Conservation (phyloP, 345 rosid genomes). For the Odontarrhena argentea region DNA sequence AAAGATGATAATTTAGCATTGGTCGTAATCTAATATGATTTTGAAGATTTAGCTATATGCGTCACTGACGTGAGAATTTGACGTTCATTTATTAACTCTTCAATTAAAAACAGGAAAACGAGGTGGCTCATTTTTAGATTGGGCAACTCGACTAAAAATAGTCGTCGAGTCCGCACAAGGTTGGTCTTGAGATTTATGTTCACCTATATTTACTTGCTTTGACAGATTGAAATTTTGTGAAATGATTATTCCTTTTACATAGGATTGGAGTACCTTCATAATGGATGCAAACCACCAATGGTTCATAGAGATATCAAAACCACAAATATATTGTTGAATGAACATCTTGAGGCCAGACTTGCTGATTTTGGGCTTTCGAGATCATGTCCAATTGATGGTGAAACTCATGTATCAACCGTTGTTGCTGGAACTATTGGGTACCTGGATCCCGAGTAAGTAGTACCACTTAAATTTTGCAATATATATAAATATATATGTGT, state of each 20-base stretch:
- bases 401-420: slow-evolving; percentile 31
- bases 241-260: neutral
- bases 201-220: too few relatives aligned
- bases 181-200: neutral
- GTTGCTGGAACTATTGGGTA: slow-evolving; percentile 30
- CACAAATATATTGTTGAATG: slow-evolving; percentile 45
- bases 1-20: too few relatives aligned
- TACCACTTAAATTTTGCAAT: neutral
- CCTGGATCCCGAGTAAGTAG: slow-evolving; percentile 25
- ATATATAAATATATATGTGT: too few relatives aligned
- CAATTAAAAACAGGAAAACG: slow-evolving; percentile 8
- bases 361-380: slow-evolving; percentile 34
- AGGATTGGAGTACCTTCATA: slow-evolving; percentile 27
- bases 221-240: too few relatives aligned
- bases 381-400: slow-evolving; percentile 6
- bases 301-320: slow-evolving; percentile 30
- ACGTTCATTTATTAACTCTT: too few relatives aligned
- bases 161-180: slow-evolving; percentile 52
- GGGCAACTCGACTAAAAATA: slow-evolving; percentile 46
- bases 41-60: too few relatives aligned
- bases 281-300: slow-evolving; percentile 26
- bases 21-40: too few relatives aligned
- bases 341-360: slow-evolving; percentile 46
- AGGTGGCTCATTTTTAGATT: slow-evolving; percentile 25
- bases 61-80: too few relatives aligned